A percentile compares a stretch with the other conserved stretches of the same genome.
Evolutionary conservation across 2,329 filamentous ascomycete genomes (phyloP).

Genomic region (Neobulgaria alba): DNA sequence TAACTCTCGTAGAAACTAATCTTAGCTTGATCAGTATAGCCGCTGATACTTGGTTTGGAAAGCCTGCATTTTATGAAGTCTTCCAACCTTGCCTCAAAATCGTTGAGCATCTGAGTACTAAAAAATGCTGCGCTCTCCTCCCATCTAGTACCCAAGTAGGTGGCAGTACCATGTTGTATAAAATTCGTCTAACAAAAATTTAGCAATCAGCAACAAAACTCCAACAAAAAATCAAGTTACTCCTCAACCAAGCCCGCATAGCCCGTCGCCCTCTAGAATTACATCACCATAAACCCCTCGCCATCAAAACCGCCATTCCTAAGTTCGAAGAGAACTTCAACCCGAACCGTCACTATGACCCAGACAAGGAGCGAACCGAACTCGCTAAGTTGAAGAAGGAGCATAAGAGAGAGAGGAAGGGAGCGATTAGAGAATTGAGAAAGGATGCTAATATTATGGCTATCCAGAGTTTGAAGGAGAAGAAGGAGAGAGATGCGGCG

Average conservation of each 20-base stretch:
- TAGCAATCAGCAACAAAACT: conserved; percentile 20
- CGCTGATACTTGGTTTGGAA: conserved; percentile 64
- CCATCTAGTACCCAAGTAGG: conserved; percentile 30
- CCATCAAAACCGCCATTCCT: conserved; percentile 81
- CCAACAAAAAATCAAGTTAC: conserved; percentile 38
- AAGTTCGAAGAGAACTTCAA: conserved; percentile 97
- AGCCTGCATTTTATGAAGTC: conserved; percentile 69
- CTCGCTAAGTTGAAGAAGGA: conserved; percentile 76
- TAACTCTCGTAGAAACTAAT: conserved; percentile 54
- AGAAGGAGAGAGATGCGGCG: conserved; percentile 85
- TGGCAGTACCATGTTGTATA: neutral
- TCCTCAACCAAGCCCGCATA: conserved; percentile 53
- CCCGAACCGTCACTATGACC: conserved; percentile 94
- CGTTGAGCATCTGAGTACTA: conserved; percentile 51
- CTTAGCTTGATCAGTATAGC: conserved; percentile 58
- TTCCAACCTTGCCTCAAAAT: conserved; percentile 57
- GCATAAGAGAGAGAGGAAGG: conserved; percentile 93
- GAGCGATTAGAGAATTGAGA: conserved; percentile 83
- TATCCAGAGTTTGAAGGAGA: conserved; percentile 78
- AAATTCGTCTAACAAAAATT: conserved; percentile 12
- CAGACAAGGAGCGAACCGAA: conserved; percentile 82
- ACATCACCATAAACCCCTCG: conserved; percentile 79
- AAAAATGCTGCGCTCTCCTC: conserved; percentile 42
- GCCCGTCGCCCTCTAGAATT: conserved; percentile 73
- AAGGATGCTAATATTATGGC: conserved; percentile 95